Percentiles rank a stretch among this genome's conserved stretches.
phyloP scores from a whole-genome alignment of 2,329 filamentous ascomycete species.

The Chaetothyriales sp. region DNA sequence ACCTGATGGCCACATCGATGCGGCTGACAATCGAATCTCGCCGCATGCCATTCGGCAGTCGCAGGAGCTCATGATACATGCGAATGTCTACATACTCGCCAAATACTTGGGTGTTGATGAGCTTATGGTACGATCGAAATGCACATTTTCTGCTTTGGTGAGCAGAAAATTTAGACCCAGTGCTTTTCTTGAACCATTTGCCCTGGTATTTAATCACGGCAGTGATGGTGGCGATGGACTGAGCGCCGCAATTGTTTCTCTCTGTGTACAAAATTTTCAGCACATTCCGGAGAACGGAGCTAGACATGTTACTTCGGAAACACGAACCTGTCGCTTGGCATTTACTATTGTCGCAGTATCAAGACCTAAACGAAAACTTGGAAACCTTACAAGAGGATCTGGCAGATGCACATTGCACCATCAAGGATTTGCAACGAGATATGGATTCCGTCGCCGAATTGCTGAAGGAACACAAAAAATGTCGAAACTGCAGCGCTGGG shows the following conservation, averaged over 20 bases:
- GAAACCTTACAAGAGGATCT: neutral
- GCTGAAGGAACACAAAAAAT: no score
- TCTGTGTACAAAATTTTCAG: neutral
- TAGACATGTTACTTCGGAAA: neutral
- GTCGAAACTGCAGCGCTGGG: no score
- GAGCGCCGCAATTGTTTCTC: neutral
- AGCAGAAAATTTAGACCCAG: neutral
- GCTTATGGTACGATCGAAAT: neutral
- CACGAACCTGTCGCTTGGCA: neutral
- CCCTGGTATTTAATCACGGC: neutral
- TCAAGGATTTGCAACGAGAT: neutral
- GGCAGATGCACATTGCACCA: neutral
- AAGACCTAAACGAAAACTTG: no score
- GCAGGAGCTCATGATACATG: no score
- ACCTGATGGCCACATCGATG: neutral
- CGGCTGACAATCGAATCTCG: neutral
- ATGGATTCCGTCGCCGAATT: no score
- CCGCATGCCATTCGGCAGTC: neutral
- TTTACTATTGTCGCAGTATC: no score
- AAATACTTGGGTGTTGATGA: neutral
- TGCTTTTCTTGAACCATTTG: neutral
- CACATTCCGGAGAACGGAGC: neutral
- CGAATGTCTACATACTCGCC: neutral
- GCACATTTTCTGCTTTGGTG: neutral
- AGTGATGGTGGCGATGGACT: neutral